A percentile compares a stretch with the other conserved stretches of the same genome.
These are phyloP conservation scores for Lagenaria siceraria DNA, from an alignment of 306 rosid genomes.

Conservation along the genomic window DNA sequence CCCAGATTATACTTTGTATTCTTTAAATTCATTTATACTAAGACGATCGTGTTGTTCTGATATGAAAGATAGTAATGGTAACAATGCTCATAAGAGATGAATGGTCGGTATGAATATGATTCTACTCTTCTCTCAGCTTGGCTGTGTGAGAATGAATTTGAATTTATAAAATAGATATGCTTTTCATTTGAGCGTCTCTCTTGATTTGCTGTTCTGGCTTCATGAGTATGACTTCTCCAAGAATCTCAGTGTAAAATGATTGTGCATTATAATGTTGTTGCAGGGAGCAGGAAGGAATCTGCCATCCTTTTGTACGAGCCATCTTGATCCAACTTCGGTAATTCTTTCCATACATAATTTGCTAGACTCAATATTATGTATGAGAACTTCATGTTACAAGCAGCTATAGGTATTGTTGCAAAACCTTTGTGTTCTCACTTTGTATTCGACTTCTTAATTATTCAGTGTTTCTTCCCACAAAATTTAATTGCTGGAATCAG, in stretches of 20 bases:
- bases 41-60: not conserved
- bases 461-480: slow-evolving; percentile 95
- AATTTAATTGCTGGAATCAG: slow-evolving; percentile 47
- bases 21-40: not conserved
- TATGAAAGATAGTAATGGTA: not conserved
- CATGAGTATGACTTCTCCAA: not conserved
- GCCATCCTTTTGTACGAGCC: slow-evolving; percentile 55
- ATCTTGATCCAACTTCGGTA: slow-evolving; percentile 80
- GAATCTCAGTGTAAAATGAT: not conserved
- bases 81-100: not conserved
- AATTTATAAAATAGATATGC: not conserved
- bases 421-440: not conserved
- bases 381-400: not conserved
- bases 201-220: not conserved
- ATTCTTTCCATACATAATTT: not conserved
- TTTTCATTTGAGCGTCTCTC: not conserved
- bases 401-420: not conserved
- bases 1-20: not conserved
- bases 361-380: not conserved
- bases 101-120: not conserved
- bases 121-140: not conserved
- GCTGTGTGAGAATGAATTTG: not conserved
- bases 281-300: slow-evolving; percentile 60
- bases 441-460: not conserved
- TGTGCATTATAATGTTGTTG: slow-evolving; percentile 10